Evolutionary conservation across 1,284 basidiomycete species (phyloP).

Genomic region (Jaminaea rosea): DNA sequence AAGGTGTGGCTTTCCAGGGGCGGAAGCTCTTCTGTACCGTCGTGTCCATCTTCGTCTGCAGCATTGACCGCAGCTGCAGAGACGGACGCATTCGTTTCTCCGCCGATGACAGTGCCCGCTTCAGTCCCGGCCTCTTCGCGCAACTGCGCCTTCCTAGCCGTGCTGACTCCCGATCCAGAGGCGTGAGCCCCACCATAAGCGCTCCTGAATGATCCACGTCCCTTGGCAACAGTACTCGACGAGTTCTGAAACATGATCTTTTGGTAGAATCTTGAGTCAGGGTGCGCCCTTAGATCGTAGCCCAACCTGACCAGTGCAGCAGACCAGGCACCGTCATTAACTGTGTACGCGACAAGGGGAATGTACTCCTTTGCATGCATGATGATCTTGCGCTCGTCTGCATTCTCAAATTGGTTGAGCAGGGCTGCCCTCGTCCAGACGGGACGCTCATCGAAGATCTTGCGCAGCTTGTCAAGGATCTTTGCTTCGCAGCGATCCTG

Average conservation of each 20-base stretch:
- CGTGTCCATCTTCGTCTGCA: constrained; percentile 1
- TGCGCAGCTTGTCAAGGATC: neutral
- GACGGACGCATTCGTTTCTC: neutral
- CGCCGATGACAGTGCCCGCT: neutral
- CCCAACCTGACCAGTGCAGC: constrained; percentile 77
- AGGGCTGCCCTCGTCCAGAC: constrained; percentile 79
- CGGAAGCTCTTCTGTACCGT: neutral
- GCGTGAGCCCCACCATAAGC: neutral
- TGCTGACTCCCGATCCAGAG: neutral
- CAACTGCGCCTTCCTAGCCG: neutral
- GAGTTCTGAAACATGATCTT: neutral
- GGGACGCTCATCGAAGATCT: constrained; percentile 58
- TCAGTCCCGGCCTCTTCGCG: neutral
- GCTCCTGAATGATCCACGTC: neutral
- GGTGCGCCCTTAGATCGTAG: constrained; percentile 75
- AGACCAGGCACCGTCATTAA: constrained; percentile 86
- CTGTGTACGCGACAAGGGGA: constrained; percentile 61
- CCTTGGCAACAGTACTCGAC: neutral
- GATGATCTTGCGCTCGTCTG: constrained; percentile 61
- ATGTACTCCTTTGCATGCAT: constrained; percentile 51
- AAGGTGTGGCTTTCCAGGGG: constrained; percentile 59
- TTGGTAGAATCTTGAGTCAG: constrained; percentile 56
- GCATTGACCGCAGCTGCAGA: neutral
- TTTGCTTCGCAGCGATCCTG: neutral
- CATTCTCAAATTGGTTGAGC: constrained; percentile 67